These are phyloP conservation scores for Blakeslea trispora DNA, from an alignment of 371 early-diverging fungal genomes.

Conservation along the genomic window DNA sequence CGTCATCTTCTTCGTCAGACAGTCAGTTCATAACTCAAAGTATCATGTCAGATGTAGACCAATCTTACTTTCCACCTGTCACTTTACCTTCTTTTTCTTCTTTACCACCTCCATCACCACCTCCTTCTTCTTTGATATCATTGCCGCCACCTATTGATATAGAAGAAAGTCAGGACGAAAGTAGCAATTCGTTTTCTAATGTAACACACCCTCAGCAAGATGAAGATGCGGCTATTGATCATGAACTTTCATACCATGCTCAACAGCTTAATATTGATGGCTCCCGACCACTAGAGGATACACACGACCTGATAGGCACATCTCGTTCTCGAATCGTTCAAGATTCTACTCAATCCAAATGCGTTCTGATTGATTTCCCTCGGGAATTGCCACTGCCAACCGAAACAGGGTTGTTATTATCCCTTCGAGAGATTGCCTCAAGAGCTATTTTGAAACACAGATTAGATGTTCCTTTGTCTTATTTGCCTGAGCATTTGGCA, in stretches of 20 bases:
- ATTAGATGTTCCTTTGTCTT: slow-evolving; percentile 23
- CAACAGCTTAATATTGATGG: slow-evolving; percentile 45
- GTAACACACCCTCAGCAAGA: slow-evolving; percentile 24
- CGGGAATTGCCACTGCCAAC: slow-evolving; percentile 8
- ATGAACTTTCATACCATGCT: slow-evolving; percentile 45
- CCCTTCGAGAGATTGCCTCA: slow-evolving; percentile 21
- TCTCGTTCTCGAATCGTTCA: slow-evolving; percentile 16
- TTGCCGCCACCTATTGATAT: not conserved
- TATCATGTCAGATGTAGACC: slow-evolving; percentile 8
- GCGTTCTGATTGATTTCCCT: slow-evolving; percentile 15
- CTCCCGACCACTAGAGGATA: slow-evolving; percentile 31
- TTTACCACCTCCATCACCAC: not conserved
- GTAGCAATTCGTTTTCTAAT: too few species aligned
- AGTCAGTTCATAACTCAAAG: not conserved
- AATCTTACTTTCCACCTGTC: not conserved
- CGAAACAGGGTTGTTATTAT: slow-evolving; percentile 18
- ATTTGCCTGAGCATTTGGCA: slow-evolving; percentile 46
- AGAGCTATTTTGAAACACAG: slow-evolving; percentile 23
- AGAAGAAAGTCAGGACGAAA: too few species aligned
- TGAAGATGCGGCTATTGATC: slow-evolving; percentile 47
- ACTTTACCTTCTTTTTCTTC: not conserved
- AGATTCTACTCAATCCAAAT: slow-evolving; percentile 5
- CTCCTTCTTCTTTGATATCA: not conserved
- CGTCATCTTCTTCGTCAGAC: slow-evolving; percentile 18
- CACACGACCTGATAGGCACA: slow-evolving; percentile 14